Conservation (phyloP, 768 basidiomycete species). For the Tylopilus felleus region DNA sequence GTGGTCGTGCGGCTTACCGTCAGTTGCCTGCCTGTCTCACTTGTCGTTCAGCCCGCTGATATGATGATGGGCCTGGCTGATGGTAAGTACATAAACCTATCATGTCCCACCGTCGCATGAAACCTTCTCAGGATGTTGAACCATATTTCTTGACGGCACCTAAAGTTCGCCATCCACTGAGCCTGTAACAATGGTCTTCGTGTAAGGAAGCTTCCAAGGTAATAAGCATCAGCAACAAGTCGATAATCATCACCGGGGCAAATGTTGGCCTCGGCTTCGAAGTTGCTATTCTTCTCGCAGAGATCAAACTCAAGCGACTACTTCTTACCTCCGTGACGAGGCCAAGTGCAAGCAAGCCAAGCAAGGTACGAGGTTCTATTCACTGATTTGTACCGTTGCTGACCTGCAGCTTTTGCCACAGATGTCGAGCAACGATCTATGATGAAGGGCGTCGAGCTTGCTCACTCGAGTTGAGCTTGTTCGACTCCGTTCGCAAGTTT, state of each 20-base stretch:
- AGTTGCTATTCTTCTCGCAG: slow-evolving; percentile 23
- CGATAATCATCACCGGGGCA: slow-evolving; percentile 24
- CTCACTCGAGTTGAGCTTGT: slow-evolving; percentile 34
- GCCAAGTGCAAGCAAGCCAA: slow-evolving; percentile 17
- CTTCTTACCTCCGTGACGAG: slow-evolving; percentile 17
- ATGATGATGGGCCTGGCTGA: too few relatives aligned
- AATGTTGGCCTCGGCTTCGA: slow-evolving; percentile 32
- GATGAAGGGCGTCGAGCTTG: slow-evolving; percentile 26
- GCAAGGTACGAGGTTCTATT: slow-evolving; percentile 11
- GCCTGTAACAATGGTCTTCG: too few relatives aligned
- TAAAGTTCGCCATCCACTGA: too few relatives aligned
- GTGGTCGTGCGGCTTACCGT: too few relatives aligned
- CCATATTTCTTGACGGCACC: too few relatives aligned
- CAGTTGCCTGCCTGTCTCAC: too few relatives aligned
- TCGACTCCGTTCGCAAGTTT: slow-evolving; percentile 34
- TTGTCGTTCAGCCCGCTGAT: too few relatives aligned
- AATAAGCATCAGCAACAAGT: slow-evolving; percentile 21
- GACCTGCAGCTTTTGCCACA: slow-evolving; percentile 1
- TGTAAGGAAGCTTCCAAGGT: too few relatives aligned
- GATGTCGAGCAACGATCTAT: slow-evolving; percentile 18
- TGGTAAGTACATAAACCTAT: too few relatives aligned
- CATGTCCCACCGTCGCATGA: too few relatives aligned
- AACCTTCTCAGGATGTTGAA: too few relatives aligned
- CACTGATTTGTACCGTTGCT: background rate
- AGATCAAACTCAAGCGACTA: slow-evolving; percentile 21